Base-by-base conservation (phyloP, 23 red algal genomes). In the Gracilaria vermiculophylla region DNA sequence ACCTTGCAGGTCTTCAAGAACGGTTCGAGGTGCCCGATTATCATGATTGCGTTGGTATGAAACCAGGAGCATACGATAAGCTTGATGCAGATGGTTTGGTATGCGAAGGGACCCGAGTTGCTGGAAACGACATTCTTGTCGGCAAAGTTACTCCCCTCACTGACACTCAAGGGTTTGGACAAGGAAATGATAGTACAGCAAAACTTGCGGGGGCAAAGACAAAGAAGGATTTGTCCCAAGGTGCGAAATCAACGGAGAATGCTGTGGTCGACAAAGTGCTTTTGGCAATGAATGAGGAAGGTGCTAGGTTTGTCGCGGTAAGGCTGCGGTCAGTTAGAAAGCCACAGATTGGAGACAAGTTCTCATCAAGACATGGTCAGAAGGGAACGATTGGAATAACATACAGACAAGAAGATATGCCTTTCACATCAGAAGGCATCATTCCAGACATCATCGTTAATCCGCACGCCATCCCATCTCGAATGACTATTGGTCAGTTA, bases 381-480 rank as follows among this genome's bases (percentile, higher is more conserved):
- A 99, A 99, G 54, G 97, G 97, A 28, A 99, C 97, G 16, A 81
- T 95, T 20, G 97, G 97, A 14, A 94, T 99, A 34, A 95, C 87
- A 5, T 95, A 93, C 55, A 76, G 92, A 62, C 92, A 99, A 80
- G 97, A 99, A 77, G 97, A 99, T 81, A 86, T 99, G 82, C 97
- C 97, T 54, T 99, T 95, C 55, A 95, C 83, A 21, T 94, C 84
- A 28, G 97, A 99, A 33, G 97, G 97, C 16, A 93, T 99, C 12
- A 89, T 93, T 32, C 97, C 97, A 62, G 97, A 99, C 53, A 99
- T 99, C 77, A 99, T 99, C 41, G 89, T 99, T 42, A 99, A 99
- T 85, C 97, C 97, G 61, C 97, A 99, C 81, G 97, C 97, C 10
- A 94, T 99, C 53, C 97, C 97, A 11, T 95, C 91, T 48, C 97